Conservation (phyloP, 2,329 filamentous ascomycete genomes). For the Venturia aucupariae region DNA sequence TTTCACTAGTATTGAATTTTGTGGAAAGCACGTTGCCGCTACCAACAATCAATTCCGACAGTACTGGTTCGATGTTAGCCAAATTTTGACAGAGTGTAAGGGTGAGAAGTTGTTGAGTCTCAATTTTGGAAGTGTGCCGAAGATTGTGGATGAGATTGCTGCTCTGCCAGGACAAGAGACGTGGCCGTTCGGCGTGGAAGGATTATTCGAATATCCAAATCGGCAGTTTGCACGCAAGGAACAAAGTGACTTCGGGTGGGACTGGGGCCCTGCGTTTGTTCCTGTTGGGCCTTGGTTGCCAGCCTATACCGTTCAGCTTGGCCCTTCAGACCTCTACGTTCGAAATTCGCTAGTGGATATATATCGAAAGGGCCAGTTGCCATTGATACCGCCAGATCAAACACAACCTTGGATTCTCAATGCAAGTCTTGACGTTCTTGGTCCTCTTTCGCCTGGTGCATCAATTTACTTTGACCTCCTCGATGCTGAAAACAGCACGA, state of each 20-base stretch:
- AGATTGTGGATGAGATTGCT: conserved; percentile 45
- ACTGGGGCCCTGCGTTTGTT: conserved; percentile 50
- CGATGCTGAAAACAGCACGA: conserved; percentile 32
- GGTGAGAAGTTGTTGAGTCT: conserved; percentile 32
- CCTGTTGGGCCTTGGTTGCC: conserved; percentile 55
- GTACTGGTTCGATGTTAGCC: conserved; percentile 49
- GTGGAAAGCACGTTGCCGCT: conserved; percentile 43
- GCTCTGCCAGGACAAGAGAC: conserved; percentile 38
- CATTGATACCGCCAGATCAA: conserved; percentile 50
- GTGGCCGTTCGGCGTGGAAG: conserved; percentile 31
- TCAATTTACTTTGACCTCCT: conserved; percentile 39
- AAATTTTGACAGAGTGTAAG: conserved; percentile 35
- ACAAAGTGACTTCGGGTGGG: conserved; percentile 57
- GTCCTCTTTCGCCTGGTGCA: conserved; percentile 35
- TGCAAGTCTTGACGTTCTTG: conserved; percentile 50
- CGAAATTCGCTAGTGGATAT: conserved; percentile 50
- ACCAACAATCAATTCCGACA: conserved; percentile 57
- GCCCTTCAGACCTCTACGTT: conserved; percentile 30
- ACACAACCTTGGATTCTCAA: conserved; percentile 50
- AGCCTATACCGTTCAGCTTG: conserved; percentile 47
- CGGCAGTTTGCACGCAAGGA: conserved; percentile 51
- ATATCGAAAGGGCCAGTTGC: conserved; percentile 49
- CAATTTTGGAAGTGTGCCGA: conserved; percentile 49
- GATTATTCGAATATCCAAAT: conserved; percentile 43
- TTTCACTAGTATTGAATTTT: conserved; percentile 48